Evolutionary conservation across 2,329 filamentous ascomycete species (phyloP), one percentile per base, ranked within the genome.

Genomic region (Amauroascus verrucosus): DNA sequence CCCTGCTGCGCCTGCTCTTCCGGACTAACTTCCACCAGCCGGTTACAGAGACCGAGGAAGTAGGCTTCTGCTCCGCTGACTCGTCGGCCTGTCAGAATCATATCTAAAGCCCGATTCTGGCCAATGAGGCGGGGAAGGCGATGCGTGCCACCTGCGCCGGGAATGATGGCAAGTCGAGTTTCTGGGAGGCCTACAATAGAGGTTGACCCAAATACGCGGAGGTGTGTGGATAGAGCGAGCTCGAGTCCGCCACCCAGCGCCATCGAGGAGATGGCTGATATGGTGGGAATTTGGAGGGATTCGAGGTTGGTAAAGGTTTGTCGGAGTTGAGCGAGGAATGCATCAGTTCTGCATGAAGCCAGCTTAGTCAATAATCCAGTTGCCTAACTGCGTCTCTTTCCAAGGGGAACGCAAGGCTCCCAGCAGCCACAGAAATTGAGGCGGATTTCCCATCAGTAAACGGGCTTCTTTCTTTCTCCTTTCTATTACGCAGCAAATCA

Each of bases 201-300:
- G 32, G 83, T 86, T 37, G 86, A 88, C 30, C 83, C 80, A 60
- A 97, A 84, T 50, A 98, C 84, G 60, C 93, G 88, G 70, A 98
- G 82, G 69, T 93, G 83, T 1, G 91, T 95, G 60, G 85, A 83
- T 6, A 98, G 81, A 1, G 89, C 91, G 51, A 98, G 81, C 72
- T 98, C 93, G 59, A 98, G 83, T 45, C 93, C 93, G 63, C 93
- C 93, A 58, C 93, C 93, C 28, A 97, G 84, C 5, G 93, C 93
- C 54, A 87, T 74, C 48, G 87, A 93, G 52, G 85, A 85, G 57
- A 98, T 81, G 54, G 89, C 89, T 2, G 86, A 84, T 65, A 98
- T 91, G 49, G 91, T 95, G 26, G 93, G 93, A 60, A 97, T 83
- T 13, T 85, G 86, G 40, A 98, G 83, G 56, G 75, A 69, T 26